Base-by-base conservation (phyloP, 1,284 basidiomycete species). In the Apiotrichum sp. region DNA sequence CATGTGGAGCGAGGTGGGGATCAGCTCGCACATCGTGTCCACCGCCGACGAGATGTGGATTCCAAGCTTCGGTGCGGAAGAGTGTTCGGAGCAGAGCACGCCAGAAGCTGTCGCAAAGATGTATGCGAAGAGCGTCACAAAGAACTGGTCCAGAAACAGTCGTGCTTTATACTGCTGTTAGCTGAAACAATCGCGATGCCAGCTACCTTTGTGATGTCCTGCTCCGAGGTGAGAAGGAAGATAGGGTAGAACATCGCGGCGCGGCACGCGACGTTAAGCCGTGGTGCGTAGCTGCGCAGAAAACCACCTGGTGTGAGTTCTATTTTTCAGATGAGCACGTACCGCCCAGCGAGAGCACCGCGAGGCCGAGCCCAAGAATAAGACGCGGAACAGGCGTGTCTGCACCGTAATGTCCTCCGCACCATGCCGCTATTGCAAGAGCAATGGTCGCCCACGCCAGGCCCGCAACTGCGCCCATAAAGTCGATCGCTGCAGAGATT, bases 211-310 rank as follows among this genome's bases (percentile, higher is more conserved):
- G 63, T 67, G 32, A 74, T 63, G 6, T 38, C 53, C 43, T 73
- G 68, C 11, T 65, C 57, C 16, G 56, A 53, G 1, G 73, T 75
- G 36, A 76, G 53, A 8, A 69, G 47, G 62, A 74, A 77, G 40
- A 77, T 72, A 7, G 73, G 67, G 43, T 71, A 71, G 63, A 77
- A 76, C 33, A 76, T 53, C 6, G 64, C 63, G 14, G 75, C 74
- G 22, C 75, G 64, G 3, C 68, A 67, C 1, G 70, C 67, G 10
- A 68, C 67, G 31, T 69, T 72, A 42, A 77, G 58, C 3, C 67
- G 57, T 6, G 73, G 69, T 0, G 57, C 57, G 32, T 63, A 67
- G 50, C 69, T 73, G 11, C 74, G 57, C 2, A 73, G 52, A 52
- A 70, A 69, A 4, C 75, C 75, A 44, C 65, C 72, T 75, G 41